A percentile compares a stretch with the other conserved stretches of the same genome.
Conservation (phyloP, 495 filamentous ascomycete genomes). For the Penicillium salamii region DNA sequence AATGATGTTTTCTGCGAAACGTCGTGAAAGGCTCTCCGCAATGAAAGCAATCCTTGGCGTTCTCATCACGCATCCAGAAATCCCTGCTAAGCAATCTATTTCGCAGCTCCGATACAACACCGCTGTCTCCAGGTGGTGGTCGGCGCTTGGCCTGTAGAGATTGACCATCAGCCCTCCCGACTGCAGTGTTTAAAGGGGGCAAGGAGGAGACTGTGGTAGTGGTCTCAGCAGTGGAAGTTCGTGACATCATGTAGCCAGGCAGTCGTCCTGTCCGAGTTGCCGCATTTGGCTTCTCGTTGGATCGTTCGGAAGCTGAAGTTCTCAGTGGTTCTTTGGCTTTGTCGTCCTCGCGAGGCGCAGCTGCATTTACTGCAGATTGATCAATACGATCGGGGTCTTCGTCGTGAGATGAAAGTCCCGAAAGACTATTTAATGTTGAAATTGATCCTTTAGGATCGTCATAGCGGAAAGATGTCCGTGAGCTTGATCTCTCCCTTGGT, state of each 20-base stretch:
- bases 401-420: constrained; percentile 29
- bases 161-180: constrained; percentile 17
- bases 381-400: constrained; percentile 41
- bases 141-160: constrained; percentile 21
- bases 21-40: constrained; percentile 89
- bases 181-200: constrained; percentile 30
- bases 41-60: constrained; percentile 94
- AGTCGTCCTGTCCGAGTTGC: constrained; percentile 26
- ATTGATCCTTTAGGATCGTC: constrained; percentile 32
- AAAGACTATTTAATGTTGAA: constrained; percentile 32
- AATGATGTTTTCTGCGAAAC: constrained; percentile 95
- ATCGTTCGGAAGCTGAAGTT: constrained; percentile 10
- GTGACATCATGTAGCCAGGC: constrained; percentile 34
- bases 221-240: constrained; percentile 34
- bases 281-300: constrained; percentile 22
- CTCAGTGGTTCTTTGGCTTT: constrained; percentile 26
- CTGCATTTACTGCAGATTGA: constrained; percentile 39
- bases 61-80: constrained; percentile 99
- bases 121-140: constrained; percentile 20
- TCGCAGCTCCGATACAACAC: constrained; percentile 53
- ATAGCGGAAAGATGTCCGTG: constrained; percentile 36
- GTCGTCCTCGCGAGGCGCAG: constrained; percentile 29
- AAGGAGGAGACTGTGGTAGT: constrained; percentile 28
- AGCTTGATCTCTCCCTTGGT: constrained; percentile 31
- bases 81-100: constrained; percentile 87